Evolutionary conservation across 2,329 filamentous ascomycete species (phyloP).

Genomic region (Xylariaceae sp.): DNA sequence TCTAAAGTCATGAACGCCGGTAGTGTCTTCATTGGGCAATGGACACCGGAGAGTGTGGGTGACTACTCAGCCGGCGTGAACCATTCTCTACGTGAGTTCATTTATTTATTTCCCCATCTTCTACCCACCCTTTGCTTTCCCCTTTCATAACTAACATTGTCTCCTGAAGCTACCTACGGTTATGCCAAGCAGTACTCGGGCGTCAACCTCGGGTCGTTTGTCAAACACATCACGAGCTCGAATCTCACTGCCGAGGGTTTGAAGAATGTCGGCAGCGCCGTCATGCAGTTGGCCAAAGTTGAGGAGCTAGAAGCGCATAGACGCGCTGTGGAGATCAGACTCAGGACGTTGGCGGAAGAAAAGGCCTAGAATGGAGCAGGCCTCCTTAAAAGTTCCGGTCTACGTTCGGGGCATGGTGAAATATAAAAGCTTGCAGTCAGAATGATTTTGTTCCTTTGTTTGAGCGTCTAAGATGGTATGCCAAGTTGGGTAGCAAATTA

Average conservation of each 20-base stretch:
- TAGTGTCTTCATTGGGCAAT: constrained; percentile 90
- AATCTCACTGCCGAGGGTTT: constrained; percentile 83
- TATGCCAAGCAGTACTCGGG: constrained; percentile 98
- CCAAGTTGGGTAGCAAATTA: background rate
- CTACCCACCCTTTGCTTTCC: background rate
- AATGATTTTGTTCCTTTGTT: background rate
- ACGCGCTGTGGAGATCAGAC: constrained; percentile 79
- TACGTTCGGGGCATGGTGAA: background rate
- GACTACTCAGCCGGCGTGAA: constrained; percentile 98
- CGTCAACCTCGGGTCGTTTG: constrained; percentile 90
- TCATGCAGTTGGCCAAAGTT: constrained; percentile 92
- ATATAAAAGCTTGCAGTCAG: background rate
- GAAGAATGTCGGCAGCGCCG: constrained; percentile 77
- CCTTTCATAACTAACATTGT: background rate
- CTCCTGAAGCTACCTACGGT: constrained; percentile 76
- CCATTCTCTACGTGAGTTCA: constrained; percentile 89
- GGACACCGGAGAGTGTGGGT: constrained; percentile 96
- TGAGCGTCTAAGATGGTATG: background rate
- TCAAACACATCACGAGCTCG: constrained; percentile 96
- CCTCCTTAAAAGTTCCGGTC: background rate
- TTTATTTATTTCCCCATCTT: background rate
- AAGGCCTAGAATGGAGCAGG: background rate
- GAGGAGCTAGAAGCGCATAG: constrained; percentile 94
- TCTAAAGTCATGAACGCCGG: constrained; percentile 86
- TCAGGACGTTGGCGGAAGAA: constrained; percentile 45